Base-by-base conservation (phyloP, 192 early-diverging fungal species). In the Entophlyctis helioformis region DNA sequence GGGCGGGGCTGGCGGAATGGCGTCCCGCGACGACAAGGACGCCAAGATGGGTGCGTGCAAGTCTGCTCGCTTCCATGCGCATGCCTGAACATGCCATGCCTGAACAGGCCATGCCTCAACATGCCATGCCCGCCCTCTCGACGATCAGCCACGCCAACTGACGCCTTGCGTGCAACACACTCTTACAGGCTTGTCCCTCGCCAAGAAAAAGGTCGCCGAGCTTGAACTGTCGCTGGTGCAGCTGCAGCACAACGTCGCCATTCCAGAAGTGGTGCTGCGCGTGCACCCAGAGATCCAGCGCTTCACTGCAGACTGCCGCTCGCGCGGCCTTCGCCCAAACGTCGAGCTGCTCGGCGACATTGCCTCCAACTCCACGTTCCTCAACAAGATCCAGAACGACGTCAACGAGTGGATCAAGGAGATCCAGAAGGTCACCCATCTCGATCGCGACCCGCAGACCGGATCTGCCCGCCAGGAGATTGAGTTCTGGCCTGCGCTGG, bases 321-420 rank as follows among this genome's bases (percentile, higher is more conserved):
- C 74, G 41, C 63, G 74, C 26, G 64, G 61, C 21, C 63, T 56
- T 39, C 78, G 85, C 34, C 68, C 83, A 0, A 81, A 79, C 2
- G 83, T 82, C 6, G 87, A 90, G 40, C 80, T 78, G 0, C 49
- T 96, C 19, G 59, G 76, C 0, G 69, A 66, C 19, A 65, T 83
- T 36, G 68, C 86, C 25, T n/a, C n/a, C n/a, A 90, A 99, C 50
- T 86, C 89, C 1, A 60, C 71, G 2, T 88, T 98, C 41, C 65
- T 98, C 20, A 98, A 99, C 67, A 82, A 84, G 54, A 72, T 99
- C 35, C 95, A 97, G 61, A 67, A 72, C 42, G 89, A 93, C 50
- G 95, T 99, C 28, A 97, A 98, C 51, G 83, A 81, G 5, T 99
- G 96, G 96, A 89, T 97, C 62, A 92, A 91, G 56, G 96, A 98